Conservation (phyloP, 1,284 basidiomycete genomes). For the Moesziomyces parantarcticus region DNA sequence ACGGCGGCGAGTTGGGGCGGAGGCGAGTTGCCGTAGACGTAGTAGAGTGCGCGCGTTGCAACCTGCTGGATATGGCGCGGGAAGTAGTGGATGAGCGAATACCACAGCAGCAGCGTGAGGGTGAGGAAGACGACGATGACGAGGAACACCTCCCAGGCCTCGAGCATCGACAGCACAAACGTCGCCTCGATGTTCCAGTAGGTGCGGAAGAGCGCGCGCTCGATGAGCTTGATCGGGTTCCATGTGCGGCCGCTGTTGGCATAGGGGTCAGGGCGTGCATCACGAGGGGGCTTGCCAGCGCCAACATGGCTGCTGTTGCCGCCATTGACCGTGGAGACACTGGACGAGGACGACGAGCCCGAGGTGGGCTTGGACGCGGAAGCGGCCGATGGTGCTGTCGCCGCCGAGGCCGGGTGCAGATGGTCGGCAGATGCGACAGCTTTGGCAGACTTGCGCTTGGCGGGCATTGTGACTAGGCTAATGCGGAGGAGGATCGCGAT, state of each 20-base stretch:
- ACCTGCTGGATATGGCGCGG: conserved; percentile 34
- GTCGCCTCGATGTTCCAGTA: conserved; percentile 44
- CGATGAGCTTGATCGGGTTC: conserved; percentile 45
- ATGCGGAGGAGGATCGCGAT: not conserved
- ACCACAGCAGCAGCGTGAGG: conserved; percentile 33
- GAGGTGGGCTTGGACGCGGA: conserved; percentile 4
- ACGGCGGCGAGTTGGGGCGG: conserved; percentile 25
- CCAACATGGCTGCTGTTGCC: not conserved
- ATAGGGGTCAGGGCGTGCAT: not conserved
- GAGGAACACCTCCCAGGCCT: conserved; percentile 48
- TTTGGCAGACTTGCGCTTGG: conserved; percentile 25
- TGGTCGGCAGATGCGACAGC: conserved; percentile 7
- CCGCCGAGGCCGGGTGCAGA: conserved; percentile 24
- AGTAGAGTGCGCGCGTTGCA: conserved; percentile 33
- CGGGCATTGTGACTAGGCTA: conserved; percentile 9
- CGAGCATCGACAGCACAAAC: conserved; percentile 46
- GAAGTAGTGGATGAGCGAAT: conserved; percentile 42
- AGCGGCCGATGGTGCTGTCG: not conserved
- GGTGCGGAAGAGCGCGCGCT: conserved; percentile 41
- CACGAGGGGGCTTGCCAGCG: no score
- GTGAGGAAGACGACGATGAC: conserved; percentile 35
- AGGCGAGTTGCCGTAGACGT: conserved; percentile 44
- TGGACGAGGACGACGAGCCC: conserved; percentile 19
- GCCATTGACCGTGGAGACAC: conserved; percentile 14
- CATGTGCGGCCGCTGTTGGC: conserved; percentile 17